Base-by-base conservation (phyloP, 257 asterid species). In the Solanum sejunctum region DNA sequence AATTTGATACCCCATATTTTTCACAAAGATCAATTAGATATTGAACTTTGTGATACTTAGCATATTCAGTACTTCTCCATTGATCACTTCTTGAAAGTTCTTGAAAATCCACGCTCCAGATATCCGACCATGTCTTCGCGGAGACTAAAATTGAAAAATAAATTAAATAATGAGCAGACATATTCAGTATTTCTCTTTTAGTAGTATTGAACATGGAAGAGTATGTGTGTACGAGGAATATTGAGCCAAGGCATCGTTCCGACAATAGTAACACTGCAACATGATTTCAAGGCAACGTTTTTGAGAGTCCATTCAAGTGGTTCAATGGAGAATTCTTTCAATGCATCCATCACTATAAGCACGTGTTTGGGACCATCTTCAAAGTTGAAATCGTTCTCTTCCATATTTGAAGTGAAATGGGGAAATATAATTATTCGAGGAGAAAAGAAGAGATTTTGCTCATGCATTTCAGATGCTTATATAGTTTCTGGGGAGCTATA, bases 211-310 rank as follows among this genome's bases (percentile, higher is more conserved):
- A 56, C 20, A 28, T 58, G 8, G 51, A 58, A 18, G 84, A 11
- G 6, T 58, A 23, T 13, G 57, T 81, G 18, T 58, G 26, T 52
- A 41, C 96, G 79, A 7, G 94, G 92, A 12, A 94, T 89, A 67
- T 91, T 93, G 57, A 93, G 92, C 91, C 93, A 94, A 0, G 95
- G 98, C 85, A 61, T 86, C 49, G 89, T 84, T 3, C 95, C 98
- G 5, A 93, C 88, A 70, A 94, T 88, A 52, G 91, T 91, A 54
- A 94, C 86, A 3, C 69, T 92, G 84, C 91, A 91, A 41, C 88
- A 87, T 61, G 86, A 36, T 45, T 84, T 84, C 39, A 89, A 49
- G 1, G 92, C 90, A 26, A 92, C 91, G 45, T 87, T 93, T 86
- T 89, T 86, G n/a, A 93, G 88, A 5, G 92, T 92, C 94, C 98